Base-by-base conservation (phyloP, 2,329 filamentous ascomycete genomes). In the Dothideomycetes sp. region DNA sequence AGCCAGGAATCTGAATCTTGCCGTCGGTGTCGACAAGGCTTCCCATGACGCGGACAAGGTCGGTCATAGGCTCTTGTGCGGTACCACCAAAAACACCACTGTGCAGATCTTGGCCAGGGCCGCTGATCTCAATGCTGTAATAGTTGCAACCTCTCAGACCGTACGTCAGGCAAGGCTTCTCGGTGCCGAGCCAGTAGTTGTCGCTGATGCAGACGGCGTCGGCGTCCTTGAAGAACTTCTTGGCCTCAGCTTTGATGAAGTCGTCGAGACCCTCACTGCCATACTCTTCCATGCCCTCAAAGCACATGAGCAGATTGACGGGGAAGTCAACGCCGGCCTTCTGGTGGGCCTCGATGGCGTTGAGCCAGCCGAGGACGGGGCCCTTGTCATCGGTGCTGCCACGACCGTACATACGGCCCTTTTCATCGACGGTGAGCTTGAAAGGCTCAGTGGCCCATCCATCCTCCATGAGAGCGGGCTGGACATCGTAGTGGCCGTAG, bases 211-310 rank as follows among this genome's bases (percentile, higher is more conserved):
- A 98, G 45, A 96, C 86, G 4, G 88, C 91, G 51, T 98, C 91
- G 27, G 87, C 79, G 54, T 95, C 89, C 56, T 86, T 86, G 69
- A 98, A 98, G 72, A 81, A 96, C 54, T 84, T 83, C 68, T 93
- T 86, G 49, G 83, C 87, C 67, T 98, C 91, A 34, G 76, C 80
- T 50, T 83, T 73, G 64, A 98, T 95, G 50, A 96, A 83, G 52
- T 94, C 89, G 56, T 98, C 91, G 40, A 98, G 73, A 29, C 91
- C 91, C 60, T 96, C 89, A 0, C 88, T 95, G 37, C 91, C 91
- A 60, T 94, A 94, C 69, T 98, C 91, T 68, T 98, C 91, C 91
- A 98, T 98, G 36, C 91, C 91, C 72, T 98, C 91, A 53, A 98
- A 96, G 72, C 91, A 98, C 85, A 95, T 96, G 48, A 98, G 77